A percentile compares a stretch with the other conserved stretches of the same genome.
These are phyloP conservation scores for Colletotrichum agaves DNA, from an alignment of 2,329 filamentous ascomycete species.

Conservation along the genomic window DNA sequence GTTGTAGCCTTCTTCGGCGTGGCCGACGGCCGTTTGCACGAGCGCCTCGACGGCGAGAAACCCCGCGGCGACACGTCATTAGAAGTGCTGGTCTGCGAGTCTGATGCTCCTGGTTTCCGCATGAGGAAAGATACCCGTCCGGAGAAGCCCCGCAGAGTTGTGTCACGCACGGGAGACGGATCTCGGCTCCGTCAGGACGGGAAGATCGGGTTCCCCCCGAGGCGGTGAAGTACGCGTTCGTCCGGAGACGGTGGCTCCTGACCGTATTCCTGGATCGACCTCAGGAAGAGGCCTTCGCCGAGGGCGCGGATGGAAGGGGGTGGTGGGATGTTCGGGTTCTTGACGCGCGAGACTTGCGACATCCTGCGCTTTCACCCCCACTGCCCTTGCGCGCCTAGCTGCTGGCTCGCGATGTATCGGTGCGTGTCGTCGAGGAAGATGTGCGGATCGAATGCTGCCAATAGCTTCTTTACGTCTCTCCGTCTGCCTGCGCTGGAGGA, in stretches of 20 bases:
- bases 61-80: conserved; percentile 43
- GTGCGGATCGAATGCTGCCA: conserved; percentile 43
- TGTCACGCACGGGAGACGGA: conserved; percentile 36
- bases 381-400: not conserved
- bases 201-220: conserved; percentile 26
- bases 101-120: conserved; percentile 45
- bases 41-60: conserved; percentile 42
- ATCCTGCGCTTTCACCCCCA: conserved; percentile 41
- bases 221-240: conserved; percentile 44
- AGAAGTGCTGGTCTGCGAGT: conserved; percentile 45
- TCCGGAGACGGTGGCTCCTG: conserved; percentile 42
- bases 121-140: conserved; percentile 44
- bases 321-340: conserved; percentile 49
- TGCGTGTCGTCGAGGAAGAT: conserved; percentile 47
- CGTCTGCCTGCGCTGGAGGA: conserved; percentile 45
- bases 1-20: conserved; percentile 42
- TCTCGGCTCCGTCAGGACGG: conserved; percentile 44
- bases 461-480: conserved; percentile 42
- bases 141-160: conserved; percentile 38
- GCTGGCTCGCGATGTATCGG: conserved; percentile 42
- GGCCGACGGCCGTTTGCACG: conserved; percentile 44
- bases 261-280: conserved; percentile 42
- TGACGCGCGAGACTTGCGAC: conserved; percentile 46
- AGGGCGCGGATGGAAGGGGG: conserved; percentile 42
- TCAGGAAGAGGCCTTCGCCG: conserved; percentile 43